Conservation (phyloP, 805 yeast species). For the Lipomyces yamanashiensis region DNA sequence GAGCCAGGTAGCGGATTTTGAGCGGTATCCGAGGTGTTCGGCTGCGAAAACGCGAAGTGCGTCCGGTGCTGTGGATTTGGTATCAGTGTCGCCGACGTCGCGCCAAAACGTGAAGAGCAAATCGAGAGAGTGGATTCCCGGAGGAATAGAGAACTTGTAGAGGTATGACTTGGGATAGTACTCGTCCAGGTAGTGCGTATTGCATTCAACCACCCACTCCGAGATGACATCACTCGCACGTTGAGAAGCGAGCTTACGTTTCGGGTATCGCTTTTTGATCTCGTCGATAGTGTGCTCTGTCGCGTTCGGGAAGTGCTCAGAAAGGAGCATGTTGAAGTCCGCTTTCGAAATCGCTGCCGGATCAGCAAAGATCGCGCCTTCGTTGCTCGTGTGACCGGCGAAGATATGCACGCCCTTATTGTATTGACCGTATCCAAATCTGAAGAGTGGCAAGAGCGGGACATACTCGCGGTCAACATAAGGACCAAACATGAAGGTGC, state of each 20-base stretch:
- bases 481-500: slow-evolving; percentile 35
- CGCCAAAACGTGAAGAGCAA: slow-evolving; percentile 30
- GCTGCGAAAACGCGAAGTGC: neutral
- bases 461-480: slow-evolving; percentile 32
- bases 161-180: slow-evolving; percentile 18
- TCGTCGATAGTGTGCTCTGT: slow-evolving; percentile 13
- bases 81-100: neutral
- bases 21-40: neutral
- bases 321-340: slow-evolving; percentile 18
- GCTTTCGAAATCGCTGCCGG: slow-evolving; percentile 17
- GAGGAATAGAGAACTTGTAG: slow-evolving; percentile 31
- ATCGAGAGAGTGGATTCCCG: slow-evolving; percentile 30
- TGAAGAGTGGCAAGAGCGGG: slow-evolving; percentile 28
- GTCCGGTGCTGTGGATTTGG: neutral
- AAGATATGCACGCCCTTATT: slow-evolving; percentile 20
- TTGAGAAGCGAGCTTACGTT: slow-evolving; percentile 1
- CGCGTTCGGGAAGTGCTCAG: slow-evolving; percentile 29
- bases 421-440: slow-evolving; percentile 22
- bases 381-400: slow-evolving; percentile 25
- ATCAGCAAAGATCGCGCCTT: slow-evolving; percentile 34
- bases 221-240: slow-evolving; percentile 24
- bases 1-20: neutral
- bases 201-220: slow-evolving; percentile 33
- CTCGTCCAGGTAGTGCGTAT: slow-evolving; percentile 16
- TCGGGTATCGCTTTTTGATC: slow-evolving; percentile 22